phyloP scores from a whole-genome alignment of 2,329 filamentous ascomycete species.

The Alternaria gansuensis region DNA sequence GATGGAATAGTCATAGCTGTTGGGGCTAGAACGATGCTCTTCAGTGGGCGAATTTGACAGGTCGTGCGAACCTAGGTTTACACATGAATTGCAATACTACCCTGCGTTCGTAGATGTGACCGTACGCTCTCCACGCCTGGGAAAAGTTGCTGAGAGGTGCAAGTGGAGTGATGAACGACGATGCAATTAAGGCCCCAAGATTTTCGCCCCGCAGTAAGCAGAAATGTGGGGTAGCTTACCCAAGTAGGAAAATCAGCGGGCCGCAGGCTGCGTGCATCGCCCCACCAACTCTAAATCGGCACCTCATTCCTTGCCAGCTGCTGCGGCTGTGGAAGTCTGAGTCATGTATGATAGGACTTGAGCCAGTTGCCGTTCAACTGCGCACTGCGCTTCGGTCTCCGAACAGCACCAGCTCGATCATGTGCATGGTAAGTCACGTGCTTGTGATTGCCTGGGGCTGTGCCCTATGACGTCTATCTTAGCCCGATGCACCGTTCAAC shows the following conservation, averaged over 20 bases:
- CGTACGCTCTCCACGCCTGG: too few species aligned
- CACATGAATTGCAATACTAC: too few species aligned
- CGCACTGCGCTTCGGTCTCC: background rate
- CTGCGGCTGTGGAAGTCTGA: background rate
- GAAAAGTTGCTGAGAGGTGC: too few species aligned
- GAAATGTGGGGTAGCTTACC: background rate
- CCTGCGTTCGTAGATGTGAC: too few species aligned
- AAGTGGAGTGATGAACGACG: too few species aligned
- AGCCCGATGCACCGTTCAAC: background rate
- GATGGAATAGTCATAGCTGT: too few species aligned
- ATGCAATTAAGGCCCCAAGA: too few species aligned
- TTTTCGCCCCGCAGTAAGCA: background rate
- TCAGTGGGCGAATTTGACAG: too few species aligned
- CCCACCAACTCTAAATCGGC: background rate
- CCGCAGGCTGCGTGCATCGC: background rate
- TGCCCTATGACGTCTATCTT: background rate
- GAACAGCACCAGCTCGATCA: background rate
- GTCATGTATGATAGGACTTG: background rate
- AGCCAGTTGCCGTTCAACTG: background rate
- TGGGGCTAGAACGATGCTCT: too few species aligned
- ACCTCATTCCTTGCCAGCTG: background rate
- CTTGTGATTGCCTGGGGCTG: background rate
- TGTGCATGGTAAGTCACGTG: background rate
- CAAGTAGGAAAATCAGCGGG: background rate
- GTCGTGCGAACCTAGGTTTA: too few species aligned